phyloP scores from a whole-genome alignment of 306 rosid species.

The Medicago lupulina region DNA sequence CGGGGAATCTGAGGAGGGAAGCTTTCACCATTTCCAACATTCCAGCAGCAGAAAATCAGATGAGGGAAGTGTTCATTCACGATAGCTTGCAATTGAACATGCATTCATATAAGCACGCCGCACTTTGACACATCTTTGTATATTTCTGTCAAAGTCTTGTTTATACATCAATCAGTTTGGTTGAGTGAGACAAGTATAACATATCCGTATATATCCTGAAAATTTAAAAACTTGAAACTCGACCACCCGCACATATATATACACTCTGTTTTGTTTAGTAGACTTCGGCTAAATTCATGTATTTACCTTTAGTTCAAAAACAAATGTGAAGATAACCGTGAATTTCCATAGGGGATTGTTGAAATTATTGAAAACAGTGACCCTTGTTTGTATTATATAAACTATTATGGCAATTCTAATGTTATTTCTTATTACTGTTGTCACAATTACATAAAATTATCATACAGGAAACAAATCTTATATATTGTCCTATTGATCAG shows the following conservation, averaged over 20 bases:
- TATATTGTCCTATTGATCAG: too few species aligned
- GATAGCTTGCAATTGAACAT: neutral
- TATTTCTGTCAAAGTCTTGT: constrained; percentile 35
- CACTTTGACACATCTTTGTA: constrained; percentile 35
- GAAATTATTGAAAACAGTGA: constrained; percentile 23
- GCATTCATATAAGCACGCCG: constrained; percentile 10
- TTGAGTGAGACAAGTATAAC: constrained; percentile 30
- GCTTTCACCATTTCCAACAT: constrained; percentile 5
- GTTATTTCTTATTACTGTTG: constrained; percentile 11
- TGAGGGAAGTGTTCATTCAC: constrained; percentile 7
- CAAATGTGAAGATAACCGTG: constrained; percentile 36
- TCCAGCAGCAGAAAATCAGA: constrained; percentile 42
- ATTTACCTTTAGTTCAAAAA: constrained; percentile 33
- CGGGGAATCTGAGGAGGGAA: constrained; percentile 36
- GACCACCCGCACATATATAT: constrained; percentile 12
- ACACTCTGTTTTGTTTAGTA: constrained; percentile 38
- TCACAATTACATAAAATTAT: constrained; percentile 8
- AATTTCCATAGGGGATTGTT: constrained; percentile 40
- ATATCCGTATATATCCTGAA: constrained; percentile 25
- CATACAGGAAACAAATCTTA: neutral
- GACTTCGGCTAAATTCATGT: constrained; percentile 35
- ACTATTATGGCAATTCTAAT: constrained; percentile 29
- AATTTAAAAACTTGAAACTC: constrained; percentile 29
- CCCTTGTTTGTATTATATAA: constrained; percentile 37
- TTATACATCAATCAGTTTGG: constrained; percentile 24